Evolutionary conservation across 169 alveolate genomes (phyloP), one percentile per base, ranked within the genome.

Genomic region (Plasmodium gaboni): DNA sequence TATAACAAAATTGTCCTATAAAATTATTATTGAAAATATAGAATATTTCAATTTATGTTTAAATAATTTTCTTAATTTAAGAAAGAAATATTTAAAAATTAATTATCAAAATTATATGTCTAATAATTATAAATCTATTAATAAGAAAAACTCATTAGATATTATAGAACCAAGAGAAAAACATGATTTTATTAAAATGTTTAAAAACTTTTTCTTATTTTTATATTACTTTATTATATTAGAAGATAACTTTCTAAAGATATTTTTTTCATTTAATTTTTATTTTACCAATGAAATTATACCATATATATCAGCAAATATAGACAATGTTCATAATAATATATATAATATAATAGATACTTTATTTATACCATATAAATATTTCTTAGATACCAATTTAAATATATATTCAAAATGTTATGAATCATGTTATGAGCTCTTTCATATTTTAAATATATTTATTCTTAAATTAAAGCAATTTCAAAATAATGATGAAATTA

Each of bases 1-100:
- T 10, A 24, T 68, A 63, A 83, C 91, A 28, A 83, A 83, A 83
- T 68, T 83, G 65, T 83, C 86, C 28, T 83, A 83, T 68, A 83
- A 67, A 83, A 32, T 69, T 83, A 83, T 83, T 69, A 55, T 53
- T 28, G 86, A 83, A 83, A 83, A 59, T 42, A 70, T 70, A 61
- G 91, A 83, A 69, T 83, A 83, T 50, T 83, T 83, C 61, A 83
- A 83, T 71, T 68, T 68, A 3, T 63, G 91, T 69, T 22, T 83
- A 46, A 69, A 53, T n/a, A 83, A 69, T 69, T 69, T 83, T 83
- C n/a, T 83, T 12, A 72, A 83, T 32, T 59, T 68, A 53, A 38
- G 85, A 83, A 69, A 68, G 24, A 83, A 83, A 60, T 51, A 68
- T 12, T 19, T 83, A 22, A 69, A 44, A 42, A 83, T 61, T 55